Base-by-base conservation (phyloP, 805 yeast species). In the Huiozyma sinensis region DNA sequence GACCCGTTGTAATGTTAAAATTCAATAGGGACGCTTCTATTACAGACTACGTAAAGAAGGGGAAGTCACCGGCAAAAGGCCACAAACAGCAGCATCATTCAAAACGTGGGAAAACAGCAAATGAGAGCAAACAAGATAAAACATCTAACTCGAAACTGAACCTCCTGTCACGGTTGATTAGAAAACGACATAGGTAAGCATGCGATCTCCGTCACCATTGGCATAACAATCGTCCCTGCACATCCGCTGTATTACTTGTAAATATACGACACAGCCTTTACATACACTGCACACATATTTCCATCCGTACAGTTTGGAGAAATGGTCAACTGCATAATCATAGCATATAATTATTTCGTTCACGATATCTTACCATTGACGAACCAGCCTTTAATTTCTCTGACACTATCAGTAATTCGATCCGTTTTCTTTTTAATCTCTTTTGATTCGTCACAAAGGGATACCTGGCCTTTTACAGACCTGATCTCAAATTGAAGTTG, bases 341-440 rank as follows among this genome's bases (percentile, higher is more conserved):
- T 10, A 30, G 12, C 13, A 29, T 27, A 34, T 34, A 40, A 32
- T 32, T 4, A 10, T 32, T 10, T 32, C 12, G n/a, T 31, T 33
- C 41, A 48, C 45, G 52, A 60, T 8, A 61, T 56, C 45, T 56
- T 63, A 12, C 72, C 71, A 44, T 63, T 65, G 39, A 68, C 51
- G 46, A 58, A 62, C 63, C 69, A 63, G 13, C 72, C 72, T 50
- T 68, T 68, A 29, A 67, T 60, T n/a, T 60, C 59, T 36, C 72
- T 58, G 8, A 67, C 57, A 1, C 56, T 55, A 6, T 53, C 49
- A 11, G 52, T 58, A 8, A 66, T 51, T 7, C 55, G 57, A 6
- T 50, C 47, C 7, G 44, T 35, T 24, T 41, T 31, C 7, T 33
- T 43, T 5, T 34, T 33, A 7, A 30, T 24, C 12, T 43, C 43